Percentiles rank a stretch among this genome's conserved stretches.
Evolutionary conservation across 2,329 filamentous ascomycete species (phyloP).

Genomic region (Plenodomus biglobosus): DNA sequence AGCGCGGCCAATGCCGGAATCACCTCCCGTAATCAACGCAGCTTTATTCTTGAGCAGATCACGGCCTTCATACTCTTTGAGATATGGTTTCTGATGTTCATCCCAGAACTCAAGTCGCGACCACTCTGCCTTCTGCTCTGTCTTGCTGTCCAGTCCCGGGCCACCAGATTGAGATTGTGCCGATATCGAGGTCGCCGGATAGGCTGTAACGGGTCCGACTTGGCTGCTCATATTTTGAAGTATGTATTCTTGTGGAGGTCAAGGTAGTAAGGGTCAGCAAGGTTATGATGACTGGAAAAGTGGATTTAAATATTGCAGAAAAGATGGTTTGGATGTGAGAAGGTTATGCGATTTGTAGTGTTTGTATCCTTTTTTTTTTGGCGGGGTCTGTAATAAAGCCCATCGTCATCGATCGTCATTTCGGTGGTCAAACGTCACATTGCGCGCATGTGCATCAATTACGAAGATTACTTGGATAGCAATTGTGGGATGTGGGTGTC

Average conservation of each 20-base stretch:
- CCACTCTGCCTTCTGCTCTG: constrained; percentile 21
- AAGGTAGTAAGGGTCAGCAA: not conserved
- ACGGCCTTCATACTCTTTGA: constrained; percentile 25
- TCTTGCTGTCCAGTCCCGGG: constrained; percentile 18
- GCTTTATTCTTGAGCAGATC: constrained; percentile 31
- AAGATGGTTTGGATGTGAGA: not conserved
- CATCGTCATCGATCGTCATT: not conserved
- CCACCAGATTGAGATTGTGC: constrained; percentile 20
- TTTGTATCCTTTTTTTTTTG: too few relatives aligned
- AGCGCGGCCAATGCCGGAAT: constrained; percentile 72
- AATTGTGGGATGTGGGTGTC: too few relatives aligned
- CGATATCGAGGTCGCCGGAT: constrained; percentile 20
- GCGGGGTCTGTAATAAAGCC: not conserved
- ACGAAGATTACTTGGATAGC: too few relatives aligned
- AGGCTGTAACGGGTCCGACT: constrained; percentile 19
- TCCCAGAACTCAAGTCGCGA: constrained; percentile 25
- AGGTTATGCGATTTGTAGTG: too few relatives aligned
- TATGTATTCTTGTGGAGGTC: constrained; percentile 1
- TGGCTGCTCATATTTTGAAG: constrained; percentile 16
- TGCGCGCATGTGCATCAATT: not conserved
- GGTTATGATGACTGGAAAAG: not conserved
- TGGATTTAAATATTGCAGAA: not conserved
- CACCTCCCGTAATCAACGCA: constrained; percentile 72
- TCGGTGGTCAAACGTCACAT: not conserved
- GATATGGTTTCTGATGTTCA: constrained; percentile 21